These are phyloP conservation scores for Claviceps citrina DNA, from an alignment of 2,329 filamentous ascomycete genomes.

Conservation along the genomic window DNA sequence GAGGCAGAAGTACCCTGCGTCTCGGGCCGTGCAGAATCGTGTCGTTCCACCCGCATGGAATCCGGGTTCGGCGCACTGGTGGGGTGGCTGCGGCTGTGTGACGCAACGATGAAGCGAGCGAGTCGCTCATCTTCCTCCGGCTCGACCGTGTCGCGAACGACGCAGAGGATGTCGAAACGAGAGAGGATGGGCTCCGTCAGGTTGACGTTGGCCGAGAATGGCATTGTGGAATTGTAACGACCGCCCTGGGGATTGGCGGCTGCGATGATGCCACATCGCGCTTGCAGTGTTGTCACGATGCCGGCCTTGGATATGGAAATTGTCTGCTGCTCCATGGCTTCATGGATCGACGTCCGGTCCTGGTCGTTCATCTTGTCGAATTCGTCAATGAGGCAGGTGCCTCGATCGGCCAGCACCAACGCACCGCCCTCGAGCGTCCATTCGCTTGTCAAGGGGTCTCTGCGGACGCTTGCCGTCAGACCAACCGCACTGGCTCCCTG, in stretches of 20 bases:
- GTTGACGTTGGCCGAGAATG: constrained; percentile 92
- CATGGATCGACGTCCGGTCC: constrained; percentile 93
- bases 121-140: constrained; percentile 83
- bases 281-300: constrained; percentile 93
- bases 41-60: constrained; percentile 50
- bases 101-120: constrained; percentile 86
- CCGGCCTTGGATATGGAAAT: constrained; percentile 98
- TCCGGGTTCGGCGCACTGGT: constrained; percentile 33
- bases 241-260: constrained; percentile 94
- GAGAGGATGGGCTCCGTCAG: constrained; percentile 94
- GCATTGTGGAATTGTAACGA: constrained; percentile 89
- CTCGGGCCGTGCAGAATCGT: constrained; percentile 31
- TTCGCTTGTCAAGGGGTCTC: constrained; percentile 87
- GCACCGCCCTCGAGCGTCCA: constrained; percentile 97
- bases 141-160: constrained; percentile 90
- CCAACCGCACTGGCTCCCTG: constrained; percentile 94
- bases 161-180: constrained; percentile 93
- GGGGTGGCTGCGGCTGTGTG: constrained; percentile 80
- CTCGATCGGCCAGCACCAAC: constrained; percentile 83
- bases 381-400: constrained; percentile 92
- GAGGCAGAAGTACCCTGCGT: constrained; percentile 15
- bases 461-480: constrained; percentile 90
- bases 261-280: constrained; percentile 88
- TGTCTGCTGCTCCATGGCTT: constrained; percentile 99
- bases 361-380: constrained; percentile 99